A percentile compares a stretch with the other conserved stretches of the same genome.
These are phyloP conservation scores for Triticum turgidum DNA, from an alignment of 176 grass and related monocot species.

Conservation along the genomic window DNA sequence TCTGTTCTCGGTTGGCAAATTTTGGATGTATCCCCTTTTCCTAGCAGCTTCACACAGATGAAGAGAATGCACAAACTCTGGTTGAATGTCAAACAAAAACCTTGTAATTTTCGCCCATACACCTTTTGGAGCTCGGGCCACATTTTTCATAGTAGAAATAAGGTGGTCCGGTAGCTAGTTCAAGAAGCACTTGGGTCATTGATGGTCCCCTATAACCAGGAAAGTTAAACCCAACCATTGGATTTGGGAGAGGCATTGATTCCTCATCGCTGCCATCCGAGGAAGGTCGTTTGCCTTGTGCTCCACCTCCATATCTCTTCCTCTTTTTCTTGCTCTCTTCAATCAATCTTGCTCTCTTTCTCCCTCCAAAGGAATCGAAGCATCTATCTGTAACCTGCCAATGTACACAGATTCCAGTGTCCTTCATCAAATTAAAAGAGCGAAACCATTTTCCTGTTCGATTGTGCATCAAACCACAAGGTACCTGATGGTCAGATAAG, in stretches of 20 bases:
- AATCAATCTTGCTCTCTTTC: conserved; percentile 21
- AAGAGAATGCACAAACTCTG: conserved; percentile 80
- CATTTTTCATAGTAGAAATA: conserved; percentile 86
- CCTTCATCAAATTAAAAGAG: conserved; percentile 1
- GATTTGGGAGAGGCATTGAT: conserved; percentile 34
- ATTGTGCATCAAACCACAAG: not conserved
- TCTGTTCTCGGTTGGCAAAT: conserved; percentile 60
- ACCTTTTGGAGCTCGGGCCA: conserved; percentile 68
- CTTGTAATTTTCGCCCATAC: conserved; percentile 60
- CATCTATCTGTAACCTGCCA: conserved; percentile 11
- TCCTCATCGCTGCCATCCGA: conserved; percentile 22
- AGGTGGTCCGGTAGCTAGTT: conserved; percentile 52
- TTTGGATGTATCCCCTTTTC: conserved; percentile 80
- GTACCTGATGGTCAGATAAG: conserved; percentile 46
- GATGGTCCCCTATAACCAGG: conserved; percentile 27
- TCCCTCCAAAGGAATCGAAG: not conserved
- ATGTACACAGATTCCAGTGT: conserved; percentile 21
- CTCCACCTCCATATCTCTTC: conserved; percentile 29
- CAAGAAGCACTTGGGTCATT: conserved; percentile 27
- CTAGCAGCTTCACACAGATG: conserved; percentile 57
- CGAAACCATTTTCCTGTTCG: not conserved
- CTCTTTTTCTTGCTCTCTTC: conserved; percentile 32
- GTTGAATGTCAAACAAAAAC: conserved; percentile 59
- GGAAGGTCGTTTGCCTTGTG: conserved; percentile 12
- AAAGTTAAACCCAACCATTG: conserved; percentile 61